Evolutionary conservation across 176 grass and related monocot genomes (phyloP), one percentile per base, ranked within the genome.

Genomic region (Oryza brachyantha): DNA sequence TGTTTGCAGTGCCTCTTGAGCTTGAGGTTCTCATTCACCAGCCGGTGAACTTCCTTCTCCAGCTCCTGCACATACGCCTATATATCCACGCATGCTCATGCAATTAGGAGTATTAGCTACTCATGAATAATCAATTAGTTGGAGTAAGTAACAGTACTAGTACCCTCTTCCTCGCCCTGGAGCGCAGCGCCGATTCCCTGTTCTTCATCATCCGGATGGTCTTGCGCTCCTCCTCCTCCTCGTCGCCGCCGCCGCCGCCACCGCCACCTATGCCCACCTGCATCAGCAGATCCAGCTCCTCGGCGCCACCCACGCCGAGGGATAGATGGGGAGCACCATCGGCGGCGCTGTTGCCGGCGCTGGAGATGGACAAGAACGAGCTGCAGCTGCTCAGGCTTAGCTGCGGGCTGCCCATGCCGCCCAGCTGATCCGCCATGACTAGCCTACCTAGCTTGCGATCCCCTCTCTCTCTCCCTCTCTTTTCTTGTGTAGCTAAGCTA

Each of bases 1-100:
- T 87, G 85, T 65, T 66, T 87, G 79, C 73, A 82, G 79, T 87
- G 85, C n/a, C 58, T 82, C 65, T 87, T 77, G 78, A 82, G 85
- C 35, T 58, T 87, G 73, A 87, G 73, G 36, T 87, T 87, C 73
- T 82, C 79, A 57, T 77, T 74, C 79, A 65, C 73, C 27, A 87
- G 85, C 10, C 73, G 79, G 32, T 79, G 73, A 34, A 87, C 79
- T 55, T 87, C 79, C 73, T 87, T 87, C 73, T 87, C 79, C 34
- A 87, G 85, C 85, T 87, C 85, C 66, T 87, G 85, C 79, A 77
- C 66, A 42, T 87, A 87, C 10, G 85, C 85, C 73, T 70, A 22
- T n/a, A 52, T 21, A 52, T 52, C 48, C 48, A n/a, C 16, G 46
- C 16, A 50, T 19, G 16, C 46, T 21, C 16, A 52, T 52, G 48